These are phyloP conservation scores for Cytidiella melzeri DNA, from an alignment of 768 basidiomycete genomes.

Conservation along the genomic window DNA sequence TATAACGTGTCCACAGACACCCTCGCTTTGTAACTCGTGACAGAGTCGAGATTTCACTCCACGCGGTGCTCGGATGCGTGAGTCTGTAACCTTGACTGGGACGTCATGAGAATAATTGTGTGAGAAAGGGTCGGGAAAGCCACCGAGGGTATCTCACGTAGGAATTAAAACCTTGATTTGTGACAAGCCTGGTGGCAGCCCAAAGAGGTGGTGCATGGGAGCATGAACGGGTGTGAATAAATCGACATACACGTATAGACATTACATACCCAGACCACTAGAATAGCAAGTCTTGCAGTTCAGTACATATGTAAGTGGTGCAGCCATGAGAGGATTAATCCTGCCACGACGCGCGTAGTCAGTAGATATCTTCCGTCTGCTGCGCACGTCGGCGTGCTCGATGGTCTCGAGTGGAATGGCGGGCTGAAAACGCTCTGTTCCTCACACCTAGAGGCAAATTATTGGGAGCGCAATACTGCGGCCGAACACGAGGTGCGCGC, in stretches of 20 bases:
- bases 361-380: conserved; percentile 4
- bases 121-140: background rate
- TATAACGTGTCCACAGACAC: too few species aligned
- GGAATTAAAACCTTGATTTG: conserved; percentile 9
- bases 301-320: conserved; percentile 11
- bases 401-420: background rate
- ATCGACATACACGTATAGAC: conserved; percentile 7
- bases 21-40: too few species aligned
- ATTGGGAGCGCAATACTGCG: too few species aligned
- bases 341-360: conserved; percentile 3
- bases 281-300: conserved; percentile 19
- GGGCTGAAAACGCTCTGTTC: background rate
- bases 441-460: too few species aligned
- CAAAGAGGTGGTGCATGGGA: conserved; percentile 7
- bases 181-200: conserved; percentile 5
- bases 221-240: conserved; percentile 11
- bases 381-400: background rate
- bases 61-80: background rate
- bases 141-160: conserved; percentile 2
- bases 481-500: too few species aligned
- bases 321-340: conserved; percentile 10
- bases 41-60: too few species aligned
- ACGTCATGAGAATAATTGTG: background rate
- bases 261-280: conserved; percentile 6
- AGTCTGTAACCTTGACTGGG: background rate